Percentiles rank a stretch among this genome's conserved stretches.
phyloP scores from a whole-genome alignment of 2,329 filamentous ascomycete genomes.

The Colletotrichum melonis region DNA sequence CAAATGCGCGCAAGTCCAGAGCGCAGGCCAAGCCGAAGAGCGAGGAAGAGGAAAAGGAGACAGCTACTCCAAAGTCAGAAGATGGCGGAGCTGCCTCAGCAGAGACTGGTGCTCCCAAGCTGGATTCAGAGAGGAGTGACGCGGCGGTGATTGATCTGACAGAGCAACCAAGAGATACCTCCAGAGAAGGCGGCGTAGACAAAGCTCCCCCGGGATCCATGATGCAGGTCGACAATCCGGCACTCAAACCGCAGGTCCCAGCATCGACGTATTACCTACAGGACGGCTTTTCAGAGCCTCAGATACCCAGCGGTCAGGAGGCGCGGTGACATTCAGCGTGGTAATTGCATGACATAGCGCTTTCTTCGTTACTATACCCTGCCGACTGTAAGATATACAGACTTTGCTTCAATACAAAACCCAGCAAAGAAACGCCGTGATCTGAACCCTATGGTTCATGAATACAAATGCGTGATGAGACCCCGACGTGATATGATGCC shows the following conservation, averaged over 20 bases:
- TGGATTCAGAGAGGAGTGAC: not conserved
- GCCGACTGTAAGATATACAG: not conserved
- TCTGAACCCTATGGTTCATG: not conserved
- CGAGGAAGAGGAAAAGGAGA: constrained; percentile 32
- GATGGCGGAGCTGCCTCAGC: not conserved
- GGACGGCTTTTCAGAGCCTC: constrained; percentile 27
- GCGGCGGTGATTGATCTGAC: constrained; percentile 10
- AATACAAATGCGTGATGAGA: not conserved
- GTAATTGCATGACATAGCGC: constrained; percentile 13
- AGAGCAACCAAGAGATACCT: not conserved
- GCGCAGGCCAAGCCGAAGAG: constrained; percentile 48
- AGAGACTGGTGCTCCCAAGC: not conserved
- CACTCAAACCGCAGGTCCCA: not conserved
- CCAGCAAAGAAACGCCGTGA: constrained; percentile 10
- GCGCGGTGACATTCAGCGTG: constrained; percentile 3
- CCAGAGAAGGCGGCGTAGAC: not conserved
- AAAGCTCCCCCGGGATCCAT: not conserved
- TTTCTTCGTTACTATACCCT: constrained; percentile 24
- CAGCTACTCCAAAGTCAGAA: not conserved
- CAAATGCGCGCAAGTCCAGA: constrained; percentile 73
- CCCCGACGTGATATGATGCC: not conserved
- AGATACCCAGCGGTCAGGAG: constrained; percentile 23
- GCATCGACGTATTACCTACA: constrained; percentile 23
- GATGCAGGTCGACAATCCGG: not conserved
- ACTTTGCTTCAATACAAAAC: not conserved